Conservation (phyloP, 352 stramenopile genomes). For the Phytophthora sp. region DNA sequence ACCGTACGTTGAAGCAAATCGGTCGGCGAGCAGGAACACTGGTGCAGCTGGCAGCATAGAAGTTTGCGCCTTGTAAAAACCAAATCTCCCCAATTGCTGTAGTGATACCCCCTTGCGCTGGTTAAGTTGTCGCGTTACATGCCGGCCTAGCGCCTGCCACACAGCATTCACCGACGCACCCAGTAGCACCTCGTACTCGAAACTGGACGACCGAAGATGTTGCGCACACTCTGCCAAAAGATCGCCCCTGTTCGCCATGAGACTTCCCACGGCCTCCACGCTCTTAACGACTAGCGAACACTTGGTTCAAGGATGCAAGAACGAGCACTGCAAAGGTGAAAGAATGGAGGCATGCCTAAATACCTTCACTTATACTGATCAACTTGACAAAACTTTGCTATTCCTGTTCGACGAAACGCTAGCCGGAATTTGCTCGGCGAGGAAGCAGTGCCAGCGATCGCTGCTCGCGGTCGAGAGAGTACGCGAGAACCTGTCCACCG, state of each 20-base stretch:
- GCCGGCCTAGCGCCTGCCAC: conserved; percentile 47
- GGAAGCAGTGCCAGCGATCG: conserved; percentile 22
- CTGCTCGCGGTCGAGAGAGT: conserved; percentile 38
- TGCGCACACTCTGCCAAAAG: conserved; percentile 56
- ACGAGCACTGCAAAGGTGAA: not conserved
- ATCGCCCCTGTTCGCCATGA: conserved; percentile 14
- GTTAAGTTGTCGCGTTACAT: conserved; percentile 33
- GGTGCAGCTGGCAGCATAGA: conserved; percentile 23
- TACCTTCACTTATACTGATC: conserved; percentile 18
- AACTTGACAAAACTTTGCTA: conserved; percentile 6
- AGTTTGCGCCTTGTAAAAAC: conserved; percentile 51
- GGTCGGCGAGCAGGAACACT: conserved; percentile 62
- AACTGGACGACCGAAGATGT: conserved; percentile 48
- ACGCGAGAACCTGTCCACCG: conserved; percentile 49
- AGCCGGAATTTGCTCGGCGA: conserved; percentile 1
- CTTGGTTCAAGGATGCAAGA: not conserved
- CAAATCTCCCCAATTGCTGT: conserved; percentile 59
- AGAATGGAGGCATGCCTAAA: conserved; percentile 10
- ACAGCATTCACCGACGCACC: conserved; percentile 45
- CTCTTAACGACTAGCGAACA: not conserved
- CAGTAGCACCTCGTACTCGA: conserved; percentile 71
- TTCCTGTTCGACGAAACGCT: conserved; percentile 23
- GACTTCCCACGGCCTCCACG: no score
- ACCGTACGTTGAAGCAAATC: conserved; percentile 47
- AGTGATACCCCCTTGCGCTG: conserved; percentile 46